Percentiles rank a stretch among this genome's conserved stretches.
Conservation (phyloP, 2,329 filamentous ascomycete species). For the Fonsecaea multimorphosa region DNA sequence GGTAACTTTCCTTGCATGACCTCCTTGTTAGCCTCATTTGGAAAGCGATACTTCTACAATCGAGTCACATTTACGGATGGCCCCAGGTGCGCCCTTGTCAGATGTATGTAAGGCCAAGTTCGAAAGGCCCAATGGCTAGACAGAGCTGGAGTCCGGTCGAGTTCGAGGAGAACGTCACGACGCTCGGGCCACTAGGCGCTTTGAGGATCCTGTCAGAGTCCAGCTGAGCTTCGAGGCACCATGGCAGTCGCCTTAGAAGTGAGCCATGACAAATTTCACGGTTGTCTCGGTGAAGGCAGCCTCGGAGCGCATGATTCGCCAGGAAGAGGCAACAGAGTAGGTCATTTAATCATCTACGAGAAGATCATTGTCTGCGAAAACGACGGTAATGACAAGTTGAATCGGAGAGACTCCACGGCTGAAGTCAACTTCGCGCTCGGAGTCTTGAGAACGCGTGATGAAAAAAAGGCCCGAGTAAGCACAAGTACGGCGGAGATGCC, state of each 20-base stretch:
- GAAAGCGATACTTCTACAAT: background rate
- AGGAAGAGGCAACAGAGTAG: background rate
- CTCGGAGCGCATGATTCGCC: background rate
- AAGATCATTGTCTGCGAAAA: background rate
- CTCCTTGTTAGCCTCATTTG: background rate
- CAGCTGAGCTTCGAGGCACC: conserved; percentile 1
- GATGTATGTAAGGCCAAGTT: background rate
- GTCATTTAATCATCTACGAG: conserved; percentile 8
- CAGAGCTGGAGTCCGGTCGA: background rate
- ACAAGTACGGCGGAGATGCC: background rate
- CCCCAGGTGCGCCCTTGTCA: background rate
- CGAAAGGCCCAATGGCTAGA: background rate
- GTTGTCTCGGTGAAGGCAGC: background rate
- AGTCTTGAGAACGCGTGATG: background rate
- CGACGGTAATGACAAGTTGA: background rate
- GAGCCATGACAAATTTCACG: conserved; percentile 1
- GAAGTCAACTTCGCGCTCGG: conserved; percentile 10
- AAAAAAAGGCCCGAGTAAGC: background rate
- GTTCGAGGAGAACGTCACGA: background rate
- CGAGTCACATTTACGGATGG: background rate
- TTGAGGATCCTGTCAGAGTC: background rate
- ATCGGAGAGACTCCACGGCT: conserved; percentile 18
- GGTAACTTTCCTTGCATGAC: background rate
- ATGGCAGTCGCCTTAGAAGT: conserved; percentile 1
- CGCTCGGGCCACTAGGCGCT: background rate